These are phyloP conservation scores for Sporisorium exsertum DNA, from an alignment of 1,284 basidiomycete genomes.

Conservation along the genomic window DNA sequence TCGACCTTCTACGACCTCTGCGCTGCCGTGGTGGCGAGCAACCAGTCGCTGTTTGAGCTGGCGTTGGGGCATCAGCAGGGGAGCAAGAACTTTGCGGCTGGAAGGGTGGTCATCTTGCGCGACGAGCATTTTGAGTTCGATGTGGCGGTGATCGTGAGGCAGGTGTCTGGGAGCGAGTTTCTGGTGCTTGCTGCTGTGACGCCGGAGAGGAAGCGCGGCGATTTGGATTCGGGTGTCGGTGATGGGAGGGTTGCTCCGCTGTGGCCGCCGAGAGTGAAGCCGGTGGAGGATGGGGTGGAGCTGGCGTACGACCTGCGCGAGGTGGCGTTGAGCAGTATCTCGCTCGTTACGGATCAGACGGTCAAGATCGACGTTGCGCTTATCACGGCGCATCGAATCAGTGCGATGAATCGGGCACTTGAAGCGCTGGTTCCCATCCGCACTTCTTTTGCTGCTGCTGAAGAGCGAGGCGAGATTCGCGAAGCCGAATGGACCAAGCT, in stretches of 20 bases:
- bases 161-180: slow-evolving; percentile 75
- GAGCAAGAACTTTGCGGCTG: slow-evolving; percentile 77
- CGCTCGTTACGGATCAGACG: slow-evolving; percentile 78
- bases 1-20: slow-evolving; percentile 83
- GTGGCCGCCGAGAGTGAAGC: slow-evolving; percentile 33
- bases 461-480: background rate
- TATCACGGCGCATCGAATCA: slow-evolving; percentile 73
- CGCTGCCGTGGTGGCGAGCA: slow-evolving; percentile 76
- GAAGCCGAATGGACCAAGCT: slow-evolving; percentile 82
- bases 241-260: slow-evolving; percentile 19
- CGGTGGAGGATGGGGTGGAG: slow-evolving; percentile 4
- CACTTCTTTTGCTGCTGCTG: slow-evolving; percentile 6
- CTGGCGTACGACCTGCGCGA: slow-evolving; percentile 77
- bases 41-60: slow-evolving; percentile 77
- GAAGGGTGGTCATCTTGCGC: slow-evolving; percentile 84
- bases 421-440: slow-evolving; percentile 31
- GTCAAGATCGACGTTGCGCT: slow-evolving; percentile 74
- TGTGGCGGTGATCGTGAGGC: slow-evolving; percentile 81
- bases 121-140: slow-evolving; percentile 79
- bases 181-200: slow-evolving; percentile 79
- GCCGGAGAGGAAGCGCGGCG: slow-evolving; percentile 73
- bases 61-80: slow-evolving; percentile 78
- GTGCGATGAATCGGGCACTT: slow-evolving; percentile 72
- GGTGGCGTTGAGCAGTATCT: slow-evolving; percentile 81
- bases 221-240: slow-evolving; percentile 13